Percentiles rank a stretch among this genome's conserved stretches.
These are phyloP conservation scores for Solanum aculeatissimum DNA, from an alignment of 305 asterid genomes.

Conservation along the genomic window DNA sequence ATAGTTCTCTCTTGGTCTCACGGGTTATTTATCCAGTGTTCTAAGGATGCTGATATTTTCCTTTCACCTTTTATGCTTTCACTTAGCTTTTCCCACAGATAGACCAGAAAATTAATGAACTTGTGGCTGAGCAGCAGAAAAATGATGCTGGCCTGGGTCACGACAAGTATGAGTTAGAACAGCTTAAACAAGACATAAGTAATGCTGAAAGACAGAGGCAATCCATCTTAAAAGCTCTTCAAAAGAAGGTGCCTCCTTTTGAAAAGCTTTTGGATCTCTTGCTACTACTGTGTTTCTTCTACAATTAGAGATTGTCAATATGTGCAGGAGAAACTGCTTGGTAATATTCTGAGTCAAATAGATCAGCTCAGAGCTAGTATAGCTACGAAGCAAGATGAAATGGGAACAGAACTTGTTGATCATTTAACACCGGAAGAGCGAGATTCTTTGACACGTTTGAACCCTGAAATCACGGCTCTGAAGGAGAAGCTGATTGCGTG, in stretches of 20 bases:
- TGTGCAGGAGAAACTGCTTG: slow-evolving; percentile 74
- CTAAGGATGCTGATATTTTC: background rate
- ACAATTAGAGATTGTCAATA: background rate
- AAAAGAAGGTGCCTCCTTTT: slow-evolving; percentile 58
- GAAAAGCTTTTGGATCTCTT: background rate
- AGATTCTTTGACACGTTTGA: slow-evolving; percentile 70
- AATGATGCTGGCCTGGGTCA: slow-evolving; percentile 92
- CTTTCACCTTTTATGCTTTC: slow-evolving; percentile 28
- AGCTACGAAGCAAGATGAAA: slow-evolving; percentile 73
- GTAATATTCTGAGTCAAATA: slow-evolving; percentile 71
- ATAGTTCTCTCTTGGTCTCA: background rate
- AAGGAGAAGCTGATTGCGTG: slow-evolving; percentile 68
- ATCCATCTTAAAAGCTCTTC: slow-evolving; percentile 69
- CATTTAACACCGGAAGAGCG: slow-evolving; percentile 91
- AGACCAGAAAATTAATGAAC: slow-evolving; percentile 85
- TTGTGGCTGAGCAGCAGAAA: slow-evolving; percentile 94
- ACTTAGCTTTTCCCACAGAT: slow-evolving; percentile 70
- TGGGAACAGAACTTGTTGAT: slow-evolving; percentile 98
- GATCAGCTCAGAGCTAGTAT: slow-evolving; percentile 84
- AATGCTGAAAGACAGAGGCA: slow-evolving; percentile 74
- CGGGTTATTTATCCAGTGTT: background rate
- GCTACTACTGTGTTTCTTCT: background rate
- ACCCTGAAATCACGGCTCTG: slow-evolving; percentile 80
- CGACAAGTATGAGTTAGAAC: slow-evolving; percentile 78
- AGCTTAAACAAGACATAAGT: slow-evolving; percentile 68